These are phyloP conservation scores for Hygrophoropsis aurantiaca DNA, from an alignment of 768 basidiomycete genomes.

Conservation along the genomic window DNA sequence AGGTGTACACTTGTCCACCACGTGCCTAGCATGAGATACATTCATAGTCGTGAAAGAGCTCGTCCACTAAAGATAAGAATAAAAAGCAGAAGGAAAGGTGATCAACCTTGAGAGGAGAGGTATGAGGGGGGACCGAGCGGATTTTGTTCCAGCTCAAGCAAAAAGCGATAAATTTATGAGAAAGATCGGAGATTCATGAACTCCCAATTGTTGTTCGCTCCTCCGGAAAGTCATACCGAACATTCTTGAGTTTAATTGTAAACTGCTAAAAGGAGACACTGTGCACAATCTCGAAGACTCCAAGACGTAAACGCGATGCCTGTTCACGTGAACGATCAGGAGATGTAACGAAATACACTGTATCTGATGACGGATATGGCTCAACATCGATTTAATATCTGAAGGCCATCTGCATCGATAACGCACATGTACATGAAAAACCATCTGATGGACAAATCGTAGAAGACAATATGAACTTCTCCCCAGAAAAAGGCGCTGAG, in stretches of 20 bases:
- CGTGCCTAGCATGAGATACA: constrained; percentile 22
- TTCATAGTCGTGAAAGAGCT: constrained; percentile 7
- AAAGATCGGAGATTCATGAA: too few relatives aligned
- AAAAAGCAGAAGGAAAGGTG: too few relatives aligned
- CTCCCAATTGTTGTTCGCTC: background rate
- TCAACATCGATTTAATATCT: background rate
- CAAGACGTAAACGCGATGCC: constrained; percentile 23
- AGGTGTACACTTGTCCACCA: constrained; percentile 33
- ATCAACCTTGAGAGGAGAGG: too few relatives aligned
- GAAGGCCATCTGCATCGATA: constrained; percentile 11
- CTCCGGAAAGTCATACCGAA: constrained; percentile 1
- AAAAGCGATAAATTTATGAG: too few relatives aligned
- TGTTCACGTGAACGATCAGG: constrained; percentile 5
- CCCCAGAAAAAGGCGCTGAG: constrained; percentile 15
- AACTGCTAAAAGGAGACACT: constrained; percentile 2
- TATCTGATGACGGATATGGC: background rate
- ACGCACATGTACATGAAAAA: constrained; percentile 20
- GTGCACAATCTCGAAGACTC: constrained; percentile 8
- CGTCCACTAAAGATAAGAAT: too few relatives aligned
- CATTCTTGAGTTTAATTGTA: constrained; percentile 18
- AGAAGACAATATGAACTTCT: constrained; percentile 5
- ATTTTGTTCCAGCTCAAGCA: too few relatives aligned
- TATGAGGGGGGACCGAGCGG: too few relatives aligned
- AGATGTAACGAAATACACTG: too few relatives aligned
- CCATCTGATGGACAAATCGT: constrained; percentile 12